Conservation (phyloP, 2,329 filamentous ascomycete genomes). For the Penicillium sp. region DNA sequence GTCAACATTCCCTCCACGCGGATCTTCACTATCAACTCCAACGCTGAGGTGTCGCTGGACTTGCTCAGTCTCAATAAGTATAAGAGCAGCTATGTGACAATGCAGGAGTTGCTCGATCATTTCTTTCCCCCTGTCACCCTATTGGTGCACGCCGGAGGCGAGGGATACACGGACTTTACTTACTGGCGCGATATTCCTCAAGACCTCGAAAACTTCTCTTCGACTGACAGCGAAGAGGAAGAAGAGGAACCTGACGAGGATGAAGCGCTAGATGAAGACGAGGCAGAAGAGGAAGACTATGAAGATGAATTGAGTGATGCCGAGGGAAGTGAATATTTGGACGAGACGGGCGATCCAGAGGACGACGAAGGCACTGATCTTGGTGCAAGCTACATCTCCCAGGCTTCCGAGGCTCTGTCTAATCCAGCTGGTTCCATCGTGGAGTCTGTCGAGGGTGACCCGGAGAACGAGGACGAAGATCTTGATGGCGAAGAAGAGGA, state of each 20-base stretch:
- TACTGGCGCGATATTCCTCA: constrained; percentile 87
- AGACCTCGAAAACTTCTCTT: constrained; percentile 82
- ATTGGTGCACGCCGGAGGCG: constrained; percentile 79
- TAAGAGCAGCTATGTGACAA: constrained; percentile 93
- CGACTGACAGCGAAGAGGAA: constrained; percentile 62
- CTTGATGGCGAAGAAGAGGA: constrained; percentile 26
- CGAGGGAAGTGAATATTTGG: constrained; percentile 45
- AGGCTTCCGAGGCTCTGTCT: constrained; percentile 42
- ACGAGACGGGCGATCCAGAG: constrained; percentile 30
- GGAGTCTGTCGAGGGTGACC: constrained; percentile 39
- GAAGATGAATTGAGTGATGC: constrained; percentile 48
- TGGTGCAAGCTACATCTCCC: constrained; percentile 34
- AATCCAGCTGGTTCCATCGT: constrained; percentile 42
- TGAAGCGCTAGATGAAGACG: constrained; percentile 46
- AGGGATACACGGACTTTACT: constrained; percentile 93
- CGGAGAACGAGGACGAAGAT: constrained; percentile 11
- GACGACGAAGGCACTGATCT: constrained; percentile 37
- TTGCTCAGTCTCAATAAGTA: constrained; percentile 86
- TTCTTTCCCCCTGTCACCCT: constrained; percentile 92
- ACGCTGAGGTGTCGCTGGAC: constrained; percentile 89
- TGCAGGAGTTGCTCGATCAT: constrained; percentile 95
- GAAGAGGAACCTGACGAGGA: constrained; percentile 42
- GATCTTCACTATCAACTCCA: constrained; percentile 98
- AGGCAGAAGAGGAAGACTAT: constrained; percentile 45
- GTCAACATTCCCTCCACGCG: constrained; percentile 91